A percentile compares a stretch with the other conserved stretches of the same genome.
Conservation (phyloP, 441 rosid genomes). For the Gossypium schwendimanii region DNA sequence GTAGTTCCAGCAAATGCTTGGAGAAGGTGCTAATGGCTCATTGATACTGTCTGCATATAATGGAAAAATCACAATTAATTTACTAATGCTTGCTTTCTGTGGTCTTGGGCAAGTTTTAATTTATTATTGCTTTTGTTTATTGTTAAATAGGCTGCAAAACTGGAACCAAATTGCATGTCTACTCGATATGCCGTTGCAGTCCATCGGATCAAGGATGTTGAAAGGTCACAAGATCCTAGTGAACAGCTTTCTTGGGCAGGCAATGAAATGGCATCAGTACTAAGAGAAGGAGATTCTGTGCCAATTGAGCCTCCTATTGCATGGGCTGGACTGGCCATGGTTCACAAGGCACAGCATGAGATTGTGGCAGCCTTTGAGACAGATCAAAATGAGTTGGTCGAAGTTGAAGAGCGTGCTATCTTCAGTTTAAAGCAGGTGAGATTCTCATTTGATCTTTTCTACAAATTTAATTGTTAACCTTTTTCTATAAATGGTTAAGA, state of each 20-base stretch:
- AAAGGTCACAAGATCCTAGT: slow-evolving; percentile 83
- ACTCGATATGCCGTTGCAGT: slow-evolving; percentile 88
- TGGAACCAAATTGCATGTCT: slow-evolving; percentile 89
- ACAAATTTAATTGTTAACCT: neutral
- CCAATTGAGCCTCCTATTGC: slow-evolving; percentile 66
- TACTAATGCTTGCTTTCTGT: neutral
- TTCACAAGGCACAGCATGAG: slow-evolving; percentile 85
- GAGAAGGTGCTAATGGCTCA: slow-evolving; percentile 86
- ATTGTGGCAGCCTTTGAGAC: slow-evolving; percentile 72
- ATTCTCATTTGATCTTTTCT: neutral
- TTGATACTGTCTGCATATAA: slow-evolving; percentile 24
- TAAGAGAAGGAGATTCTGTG: slow-evolving; percentile 83
- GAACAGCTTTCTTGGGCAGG: slow-evolving; percentile 89
- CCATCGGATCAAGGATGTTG: slow-evolving; percentile 81
- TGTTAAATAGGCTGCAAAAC: slow-evolving; percentile 65
- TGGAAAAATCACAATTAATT: neutral
- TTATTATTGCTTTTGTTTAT: slow-evolving; percentile 10
- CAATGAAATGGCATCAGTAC: slow-evolving; percentile 91
- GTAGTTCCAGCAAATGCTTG: slow-evolving; percentile 87
- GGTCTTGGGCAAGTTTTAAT: slow-evolving; percentile 1
- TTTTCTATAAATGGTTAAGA: neutral
- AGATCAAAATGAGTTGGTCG: slow-evolving; percentile 48
- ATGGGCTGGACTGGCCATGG: slow-evolving; percentile 94
- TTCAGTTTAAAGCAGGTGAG: slow-evolving; percentile 80
- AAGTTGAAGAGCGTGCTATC: slow-evolving; percentile 68